These are phyloP conservation scores for Mycena kentingensis DNA, from an alignment of 768 basidiomycete species.

Conservation along the genomic window DNA sequence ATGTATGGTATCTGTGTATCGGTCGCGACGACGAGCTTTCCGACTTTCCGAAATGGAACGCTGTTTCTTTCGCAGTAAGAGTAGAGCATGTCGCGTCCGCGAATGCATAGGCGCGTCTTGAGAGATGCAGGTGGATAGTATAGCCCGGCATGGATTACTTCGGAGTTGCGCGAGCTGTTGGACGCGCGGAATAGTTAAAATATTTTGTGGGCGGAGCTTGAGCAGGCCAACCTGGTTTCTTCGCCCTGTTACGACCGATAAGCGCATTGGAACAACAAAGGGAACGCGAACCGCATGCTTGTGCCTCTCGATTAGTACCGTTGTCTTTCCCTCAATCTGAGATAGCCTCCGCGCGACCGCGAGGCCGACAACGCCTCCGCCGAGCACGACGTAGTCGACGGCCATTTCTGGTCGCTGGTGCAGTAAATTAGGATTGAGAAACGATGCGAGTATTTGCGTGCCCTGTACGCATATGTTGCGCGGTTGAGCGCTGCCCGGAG, in stretches of 20 bases:
- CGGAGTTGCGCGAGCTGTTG: conserved; percentile 89
- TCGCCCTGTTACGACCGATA: conserved; percentile 49
- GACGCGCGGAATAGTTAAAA: neutral
- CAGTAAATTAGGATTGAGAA: neutral
- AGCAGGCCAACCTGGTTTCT: conserved; percentile 93
- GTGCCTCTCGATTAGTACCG: conserved; percentile 82
- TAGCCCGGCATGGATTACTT: conserved; percentile 90
- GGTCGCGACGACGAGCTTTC: conserved; percentile 89
- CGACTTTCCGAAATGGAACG: conserved; percentile 71
- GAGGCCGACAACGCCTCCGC: conserved; percentile 88
- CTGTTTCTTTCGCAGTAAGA: conserved; percentile 61
- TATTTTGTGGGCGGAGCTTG: neutral
- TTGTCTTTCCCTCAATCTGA: conserved; percentile 65
- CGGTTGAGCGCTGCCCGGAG: conserved; percentile 17
- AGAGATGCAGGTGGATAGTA: conserved; percentile 84
- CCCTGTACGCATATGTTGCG: conserved; percentile 18
- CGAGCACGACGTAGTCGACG: conserved; percentile 86
- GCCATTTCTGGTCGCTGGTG: conserved; percentile 62
- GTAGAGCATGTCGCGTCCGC: conserved; percentile 85
- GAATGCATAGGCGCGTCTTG: conserved; percentile 84
- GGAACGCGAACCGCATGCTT: conserved; percentile 36
- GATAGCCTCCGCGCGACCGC: conserved; percentile 80
- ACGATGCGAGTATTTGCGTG: neutral
- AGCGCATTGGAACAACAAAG: neutral
- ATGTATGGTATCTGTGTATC: conserved; percentile 70